These are phyloP conservation scores for Madurella fahalii DNA, from an alignment of 2,329 filamentous ascomycete genomes.

Conservation along the genomic window DNA sequence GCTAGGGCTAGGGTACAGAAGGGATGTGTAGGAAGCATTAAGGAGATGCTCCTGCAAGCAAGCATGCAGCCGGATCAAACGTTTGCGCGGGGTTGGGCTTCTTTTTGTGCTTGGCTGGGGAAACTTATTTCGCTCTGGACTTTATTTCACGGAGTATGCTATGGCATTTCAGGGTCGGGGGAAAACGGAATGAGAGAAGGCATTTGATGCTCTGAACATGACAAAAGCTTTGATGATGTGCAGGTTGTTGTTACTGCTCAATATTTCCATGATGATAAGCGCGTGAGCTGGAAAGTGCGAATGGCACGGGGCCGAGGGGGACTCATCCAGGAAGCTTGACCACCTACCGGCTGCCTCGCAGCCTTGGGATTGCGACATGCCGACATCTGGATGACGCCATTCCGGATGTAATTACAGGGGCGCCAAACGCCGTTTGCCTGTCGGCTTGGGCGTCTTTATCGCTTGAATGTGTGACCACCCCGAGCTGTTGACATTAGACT, in stretches of 20 bases:
- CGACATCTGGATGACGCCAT: too few species aligned
- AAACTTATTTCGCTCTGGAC: conserved; percentile 13
- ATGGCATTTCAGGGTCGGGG: conserved; percentile 26
- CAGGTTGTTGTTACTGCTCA: neutral
- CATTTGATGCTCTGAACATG: conserved; percentile 18
- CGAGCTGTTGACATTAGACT: too few species aligned
- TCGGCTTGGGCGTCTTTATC: too few species aligned
- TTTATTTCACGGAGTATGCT: conserved; percentile 24
- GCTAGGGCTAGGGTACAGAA: neutral
- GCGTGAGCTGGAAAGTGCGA: too few species aligned
- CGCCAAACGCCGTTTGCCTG: too few species aligned
- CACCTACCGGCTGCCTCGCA: too few species aligned
- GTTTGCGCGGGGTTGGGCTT: conserved; percentile 17
- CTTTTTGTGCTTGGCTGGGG: conserved; percentile 19
- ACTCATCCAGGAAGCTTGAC: too few species aligned
- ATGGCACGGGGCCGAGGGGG: too few species aligned
- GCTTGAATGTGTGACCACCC: too few species aligned
- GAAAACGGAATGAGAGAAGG: conserved; percentile 26
- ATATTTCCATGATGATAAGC: neutral
- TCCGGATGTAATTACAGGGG: too few species aligned
- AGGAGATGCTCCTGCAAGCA: neutral
- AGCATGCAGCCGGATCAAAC: neutral
- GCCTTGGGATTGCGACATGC: too few species aligned
- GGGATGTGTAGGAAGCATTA: neutral
- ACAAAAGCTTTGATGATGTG: neutral